These are phyloP conservation scores for Alliaria petiolata DNA, from an alignment of 345 rosid species.

Conservation along the genomic window DNA sequence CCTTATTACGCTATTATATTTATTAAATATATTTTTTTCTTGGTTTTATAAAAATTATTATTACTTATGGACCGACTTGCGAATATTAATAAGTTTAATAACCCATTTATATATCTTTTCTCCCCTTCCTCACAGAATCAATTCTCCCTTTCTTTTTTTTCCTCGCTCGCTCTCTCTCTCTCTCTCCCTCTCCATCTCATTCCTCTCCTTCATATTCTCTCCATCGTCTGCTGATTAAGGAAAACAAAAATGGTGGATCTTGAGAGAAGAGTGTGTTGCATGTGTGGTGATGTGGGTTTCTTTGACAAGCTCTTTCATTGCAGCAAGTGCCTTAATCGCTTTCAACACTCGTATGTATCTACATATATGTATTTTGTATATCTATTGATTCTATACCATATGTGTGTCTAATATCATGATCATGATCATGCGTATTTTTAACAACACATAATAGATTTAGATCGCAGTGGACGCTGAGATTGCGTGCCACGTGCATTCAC, in stretches of 20 bases:
- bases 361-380: not conserved
- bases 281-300: conserved; percentile 99
- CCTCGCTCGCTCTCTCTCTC: conserved; percentile 10
- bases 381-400: not conserved
- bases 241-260: conserved; percentile 68
- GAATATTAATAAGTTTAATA: conserved; percentile 4
- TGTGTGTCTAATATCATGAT: not conserved
- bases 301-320: conserved; percentile 95
- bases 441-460: not conserved
- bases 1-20: conserved; percentile 30
- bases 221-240: conserved; percentile 12
- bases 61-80: conserved; percentile 31
- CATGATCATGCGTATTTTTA: conserved; percentile 7
- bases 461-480: conserved; percentile 13
- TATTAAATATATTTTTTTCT: not conserved
- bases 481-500: conserved; percentile 25
- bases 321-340: conserved; percentile 78
- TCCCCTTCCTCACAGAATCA: conserved; percentile 26
- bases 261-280: conserved; percentile 70
- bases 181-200: conserved; percentile 3
- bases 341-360: conserved; percentile 79
- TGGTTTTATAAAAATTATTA: conserved; percentile 13
- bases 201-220: conserved; percentile 16
- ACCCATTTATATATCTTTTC: conserved; percentile 11
- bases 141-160: not conserved